Percentiles rank a stretch among this genome's conserved stretches.
phyloP scores from a whole-genome alignment of 768 basidiomycete species.

The Serendipita indica region DNA sequence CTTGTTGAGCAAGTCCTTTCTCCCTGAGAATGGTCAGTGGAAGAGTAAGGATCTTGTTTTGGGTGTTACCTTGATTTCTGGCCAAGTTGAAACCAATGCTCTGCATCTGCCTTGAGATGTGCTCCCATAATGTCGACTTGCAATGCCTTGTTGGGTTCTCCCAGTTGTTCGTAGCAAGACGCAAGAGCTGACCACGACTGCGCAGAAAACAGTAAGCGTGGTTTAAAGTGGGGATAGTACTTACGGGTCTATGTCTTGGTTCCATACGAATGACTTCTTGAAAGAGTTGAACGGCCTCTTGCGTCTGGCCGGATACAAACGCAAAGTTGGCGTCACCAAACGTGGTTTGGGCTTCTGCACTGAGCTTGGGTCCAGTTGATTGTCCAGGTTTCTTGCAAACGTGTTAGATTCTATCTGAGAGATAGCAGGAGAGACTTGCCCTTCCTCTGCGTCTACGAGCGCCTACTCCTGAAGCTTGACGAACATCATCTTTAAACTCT shows the following conservation, averaged over 20 bases:
- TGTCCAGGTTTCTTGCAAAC: constrained; percentile 11
- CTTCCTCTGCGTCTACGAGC: not conserved
- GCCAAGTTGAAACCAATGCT: constrained; percentile 79
- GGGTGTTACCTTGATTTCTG: constrained; percentile 59
- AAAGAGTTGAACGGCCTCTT: constrained; percentile 62
- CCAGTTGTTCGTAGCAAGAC: constrained; percentile 61
- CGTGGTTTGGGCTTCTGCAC: constrained; percentile 28
- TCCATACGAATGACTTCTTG: constrained; percentile 91
- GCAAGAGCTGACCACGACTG: constrained; percentile 73
- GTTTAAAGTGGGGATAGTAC: not conserved
- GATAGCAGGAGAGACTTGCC: not conserved
- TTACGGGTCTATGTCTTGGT: constrained; percentile 52
- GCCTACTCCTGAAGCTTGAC: constrained; percentile 10
- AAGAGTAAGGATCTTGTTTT: constrained; percentile 11
- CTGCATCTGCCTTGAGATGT: constrained; percentile 67
- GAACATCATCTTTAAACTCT: not conserved
- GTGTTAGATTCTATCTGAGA: not conserved
- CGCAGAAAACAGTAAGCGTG: not conserved
- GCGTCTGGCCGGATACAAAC: constrained; percentile 55
- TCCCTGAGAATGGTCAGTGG: constrained; percentile 28
- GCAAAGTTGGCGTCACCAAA: constrained; percentile 81
- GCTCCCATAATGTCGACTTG: constrained; percentile 82
- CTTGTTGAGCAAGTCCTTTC: constrained; percentile 64
- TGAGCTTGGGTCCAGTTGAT: constrained; percentile 20
- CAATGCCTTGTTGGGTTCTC: constrained; percentile 53